A percentile compares a stretch with the other conserved stretches of the same genome.
These are phyloP conservation scores for Cicer cuneatum DNA, from an alignment of 306 rosid species.

Conservation along the genomic window DNA sequence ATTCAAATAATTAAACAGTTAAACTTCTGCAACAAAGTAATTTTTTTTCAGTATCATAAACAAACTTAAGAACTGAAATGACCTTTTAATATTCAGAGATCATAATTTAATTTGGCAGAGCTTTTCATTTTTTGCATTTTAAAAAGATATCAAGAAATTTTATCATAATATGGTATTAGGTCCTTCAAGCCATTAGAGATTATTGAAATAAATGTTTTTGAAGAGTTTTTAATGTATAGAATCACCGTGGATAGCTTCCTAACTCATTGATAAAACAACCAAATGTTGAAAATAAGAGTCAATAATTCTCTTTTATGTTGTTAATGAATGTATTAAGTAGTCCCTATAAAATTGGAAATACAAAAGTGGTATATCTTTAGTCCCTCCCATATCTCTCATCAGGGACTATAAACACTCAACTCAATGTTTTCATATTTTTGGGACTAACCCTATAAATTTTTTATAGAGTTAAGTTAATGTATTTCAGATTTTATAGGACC, in stretches of 20 bases:
- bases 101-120: background rate
- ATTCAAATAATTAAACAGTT: constrained; percentile 2
- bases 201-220: background rate
- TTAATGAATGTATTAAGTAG: too few species aligned
- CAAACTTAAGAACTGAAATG: constrained; percentile 10
- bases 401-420: too few species aligned
- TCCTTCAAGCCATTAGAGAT: constrained; percentile 28
- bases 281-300: background rate
- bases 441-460: background rate
- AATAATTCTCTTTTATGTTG: too few species aligned
- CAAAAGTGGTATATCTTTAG: too few species aligned
- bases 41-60: too few species aligned
- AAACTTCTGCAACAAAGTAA: background rate
- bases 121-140: background rate
- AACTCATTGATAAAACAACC: constrained; percentile 1
- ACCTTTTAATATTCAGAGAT: background rate
- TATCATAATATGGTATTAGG: background rate
- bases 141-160: too few species aligned
- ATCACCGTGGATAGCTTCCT: background rate
- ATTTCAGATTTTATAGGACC: background rate
- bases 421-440: too few species aligned
- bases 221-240: background rate
- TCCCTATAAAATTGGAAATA: too few species aligned
- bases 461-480: background rate
- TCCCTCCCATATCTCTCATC: too few species aligned